Conservation (phyloP, 768 basidiomycete genomes). For the Tubosaeta sp. region DNA sequence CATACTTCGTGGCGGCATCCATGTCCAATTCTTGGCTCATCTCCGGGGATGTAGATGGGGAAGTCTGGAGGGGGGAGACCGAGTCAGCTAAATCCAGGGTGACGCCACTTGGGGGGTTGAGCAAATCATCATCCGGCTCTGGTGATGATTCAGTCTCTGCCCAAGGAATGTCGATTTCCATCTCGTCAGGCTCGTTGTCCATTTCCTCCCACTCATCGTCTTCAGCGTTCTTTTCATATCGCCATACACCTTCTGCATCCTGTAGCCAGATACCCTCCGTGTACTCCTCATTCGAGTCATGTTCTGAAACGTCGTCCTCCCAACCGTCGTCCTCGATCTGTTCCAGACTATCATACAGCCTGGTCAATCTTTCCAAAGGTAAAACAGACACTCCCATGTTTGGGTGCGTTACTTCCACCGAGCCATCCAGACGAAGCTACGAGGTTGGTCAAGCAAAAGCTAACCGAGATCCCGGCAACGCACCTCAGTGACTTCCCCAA, state of each 20-base stretch:
- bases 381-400: conserved; percentile 46
- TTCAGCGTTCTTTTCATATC: conserved; percentile 27
- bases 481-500: conserved; percentile 81
- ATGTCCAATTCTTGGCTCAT: conserved; percentile 28
- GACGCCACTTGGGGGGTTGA: conserved; percentile 12
- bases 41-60: conserved; percentile 31
- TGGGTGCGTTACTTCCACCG: conserved; percentile 68
- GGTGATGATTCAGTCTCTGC: conserved; percentile 21
- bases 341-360: conserved; percentile 77
- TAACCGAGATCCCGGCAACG: conserved; percentile 17
- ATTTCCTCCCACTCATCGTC: conserved; percentile 41
- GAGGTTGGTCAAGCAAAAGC: conserved; percentile 6
- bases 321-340: conserved; percentile 70
- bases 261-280: conserved; percentile 41
- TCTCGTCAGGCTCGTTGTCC: conserved; percentile 32
- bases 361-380: conserved; percentile 64
- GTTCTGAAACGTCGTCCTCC: conserved; percentile 37
- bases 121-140: conserved; percentile 15
- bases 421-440: conserved; percentile 72
- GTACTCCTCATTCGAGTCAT: conserved; percentile 38
- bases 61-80: conserved; percentile 22
- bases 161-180: conserved; percentile 34
- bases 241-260: conserved; percentile 36
- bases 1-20: conserved; percentile 26
- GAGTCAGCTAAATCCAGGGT: conserved; percentile 21